These are phyloP conservation scores for Borovskyia barvae DNA, from an alignment of 208 protist genomes.

Conservation along the genomic window DNA sequence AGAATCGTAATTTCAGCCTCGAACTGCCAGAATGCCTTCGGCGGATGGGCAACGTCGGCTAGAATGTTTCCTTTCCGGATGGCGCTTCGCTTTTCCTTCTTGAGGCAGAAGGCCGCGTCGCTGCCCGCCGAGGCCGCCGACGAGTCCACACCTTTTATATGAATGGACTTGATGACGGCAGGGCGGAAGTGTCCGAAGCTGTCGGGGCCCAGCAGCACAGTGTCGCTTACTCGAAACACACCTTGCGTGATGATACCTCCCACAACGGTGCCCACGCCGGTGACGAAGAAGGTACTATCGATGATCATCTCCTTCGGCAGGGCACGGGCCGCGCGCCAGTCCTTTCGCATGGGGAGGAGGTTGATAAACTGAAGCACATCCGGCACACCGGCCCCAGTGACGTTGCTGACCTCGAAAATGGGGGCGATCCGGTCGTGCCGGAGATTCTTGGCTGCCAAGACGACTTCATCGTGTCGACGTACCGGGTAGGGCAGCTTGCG, in stretches of 20 bases:
- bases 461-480: slow-evolving; percentile 86
- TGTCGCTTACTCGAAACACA: slow-evolving; percentile 88
- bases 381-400: slow-evolving; percentile 91
- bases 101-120: slow-evolving; percentile 93
- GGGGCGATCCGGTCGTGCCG: slow-evolving; percentile 82
- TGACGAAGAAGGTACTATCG: slow-evolving; percentile 92
- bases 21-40: slow-evolving; percentile 93
- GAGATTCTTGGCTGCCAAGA: slow-evolving; percentile 93
- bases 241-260: slow-evolving; percentile 93
- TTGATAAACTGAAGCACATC: slow-evolving; percentile 90
- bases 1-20: slow-evolving; percentile 96
- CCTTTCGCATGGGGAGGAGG: slow-evolving; percentile 85
- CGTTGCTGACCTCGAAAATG: slow-evolving; percentile 94
- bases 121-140: slow-evolving; percentile 83
- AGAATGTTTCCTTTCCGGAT: slow-evolving; percentile 96
- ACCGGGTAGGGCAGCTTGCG: slow-evolving; percentile 92
- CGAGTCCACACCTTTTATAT: slow-evolving; percentile 91
- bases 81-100: slow-evolving; percentile 92
- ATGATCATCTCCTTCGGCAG: slow-evolving; percentile 90
- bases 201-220: slow-evolving; percentile 94
- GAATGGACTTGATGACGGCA: slow-evolving; percentile 93
- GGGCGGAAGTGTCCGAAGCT: slow-evolving; percentile 83
- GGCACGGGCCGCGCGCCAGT: slow-evolving; percentile 77
- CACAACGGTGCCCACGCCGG: slow-evolving; percentile 96
- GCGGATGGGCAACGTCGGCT: slow-evolving; percentile 38